Evolutionary conservation across 495 filamentous ascomycete genomes (phyloP).

Genomic region (Penicillium canariense): DNA sequence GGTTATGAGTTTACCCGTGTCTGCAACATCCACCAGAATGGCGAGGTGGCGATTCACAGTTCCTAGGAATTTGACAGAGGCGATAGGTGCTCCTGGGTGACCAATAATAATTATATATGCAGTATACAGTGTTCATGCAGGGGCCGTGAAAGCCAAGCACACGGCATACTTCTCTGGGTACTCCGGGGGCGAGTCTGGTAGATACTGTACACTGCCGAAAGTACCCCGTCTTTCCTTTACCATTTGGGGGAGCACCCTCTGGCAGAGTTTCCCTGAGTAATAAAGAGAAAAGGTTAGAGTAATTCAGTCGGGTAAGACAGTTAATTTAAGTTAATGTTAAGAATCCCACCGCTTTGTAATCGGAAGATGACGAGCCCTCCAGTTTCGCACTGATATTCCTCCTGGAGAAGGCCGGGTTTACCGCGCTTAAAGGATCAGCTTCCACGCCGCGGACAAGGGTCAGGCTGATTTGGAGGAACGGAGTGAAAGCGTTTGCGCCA

Average conservation of each 20-base stretch:
- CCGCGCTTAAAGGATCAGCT: not conserved
- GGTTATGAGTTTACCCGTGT: slow-evolving; percentile 11
- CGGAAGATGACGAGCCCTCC: not conserved
- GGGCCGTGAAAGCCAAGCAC: not conserved
- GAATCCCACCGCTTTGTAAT: not conserved
- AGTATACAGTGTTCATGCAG: slow-evolving; percentile 4
- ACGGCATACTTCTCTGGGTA: not conserved
- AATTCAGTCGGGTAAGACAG: no score
- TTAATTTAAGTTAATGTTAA: no score
- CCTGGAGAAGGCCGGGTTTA: not conserved
- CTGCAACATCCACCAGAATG: slow-evolving; percentile 6
- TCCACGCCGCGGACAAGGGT: not conserved
- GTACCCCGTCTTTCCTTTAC: no score
- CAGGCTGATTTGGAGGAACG: not conserved
- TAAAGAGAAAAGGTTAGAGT: no score
- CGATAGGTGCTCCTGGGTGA: not conserved
- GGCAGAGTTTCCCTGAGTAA: no score
- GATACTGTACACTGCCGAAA: no score
- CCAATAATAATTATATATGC: not conserved
- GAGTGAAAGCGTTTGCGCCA: slow-evolving; percentile 2
- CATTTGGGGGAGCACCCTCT: no score
- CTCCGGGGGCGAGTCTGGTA: not conserved
- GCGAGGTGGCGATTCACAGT: not conserved
- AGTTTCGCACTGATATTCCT: not conserved
- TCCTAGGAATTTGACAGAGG: not conserved